Evolutionary conservation across 495 filamentous ascomycete species (phyloP).

Genomic region (Xylaria flabelliformis): DNA sequence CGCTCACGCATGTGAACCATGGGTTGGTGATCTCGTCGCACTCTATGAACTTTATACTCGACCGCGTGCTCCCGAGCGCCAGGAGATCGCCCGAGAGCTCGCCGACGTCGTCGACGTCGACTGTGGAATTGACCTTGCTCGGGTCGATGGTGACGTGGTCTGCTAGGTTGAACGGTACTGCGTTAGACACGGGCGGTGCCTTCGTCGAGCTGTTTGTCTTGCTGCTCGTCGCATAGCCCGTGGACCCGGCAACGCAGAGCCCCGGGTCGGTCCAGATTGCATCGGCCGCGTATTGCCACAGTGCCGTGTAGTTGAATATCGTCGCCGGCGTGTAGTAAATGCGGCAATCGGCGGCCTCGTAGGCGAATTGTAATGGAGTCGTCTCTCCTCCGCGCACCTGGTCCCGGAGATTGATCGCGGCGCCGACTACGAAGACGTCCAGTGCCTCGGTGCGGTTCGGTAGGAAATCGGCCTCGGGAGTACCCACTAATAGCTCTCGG

Average conservation of each 20-base stretch:
- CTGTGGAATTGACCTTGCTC: not conserved
- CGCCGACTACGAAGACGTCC: slow-evolving; percentile 42
- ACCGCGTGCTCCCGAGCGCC: not conserved
- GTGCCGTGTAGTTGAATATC: slow-evolving; percentile 47
- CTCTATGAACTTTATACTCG: not conserved
- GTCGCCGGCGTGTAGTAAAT: slow-evolving; percentile 54
- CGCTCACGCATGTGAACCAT: not conserved
- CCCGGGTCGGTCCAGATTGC: slow-evolving; percentile 35
- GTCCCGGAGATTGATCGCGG: slow-evolving; percentile 49
- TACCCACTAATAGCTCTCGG: slow-evolving; percentile 32
- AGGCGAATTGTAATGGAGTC: slow-evolving; percentile 52
- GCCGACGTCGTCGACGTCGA: slow-evolving; percentile 7
- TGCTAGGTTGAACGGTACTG: not conserved
- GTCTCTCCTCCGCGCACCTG: slow-evolving; percentile 39
- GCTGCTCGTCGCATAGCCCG: not conserved
- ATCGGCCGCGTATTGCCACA: slow-evolving; percentile 50
- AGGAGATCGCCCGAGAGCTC: slow-evolving; percentile 1
- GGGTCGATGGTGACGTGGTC: slow-evolving; percentile 10
- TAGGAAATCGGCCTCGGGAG: slow-evolving; percentile 31
- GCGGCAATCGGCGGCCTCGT: slow-evolving; percentile 56
- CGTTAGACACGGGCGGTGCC: not conserved
- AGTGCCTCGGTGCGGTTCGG: slow-evolving; percentile 36
- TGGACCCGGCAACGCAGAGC: slow-evolving; percentile 37
- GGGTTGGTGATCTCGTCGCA: not conserved
- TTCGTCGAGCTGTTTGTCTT: not conserved